Conservation (phyloP, 2,329 filamentous ascomycete species). For the Diplodia seriata region DNA sequence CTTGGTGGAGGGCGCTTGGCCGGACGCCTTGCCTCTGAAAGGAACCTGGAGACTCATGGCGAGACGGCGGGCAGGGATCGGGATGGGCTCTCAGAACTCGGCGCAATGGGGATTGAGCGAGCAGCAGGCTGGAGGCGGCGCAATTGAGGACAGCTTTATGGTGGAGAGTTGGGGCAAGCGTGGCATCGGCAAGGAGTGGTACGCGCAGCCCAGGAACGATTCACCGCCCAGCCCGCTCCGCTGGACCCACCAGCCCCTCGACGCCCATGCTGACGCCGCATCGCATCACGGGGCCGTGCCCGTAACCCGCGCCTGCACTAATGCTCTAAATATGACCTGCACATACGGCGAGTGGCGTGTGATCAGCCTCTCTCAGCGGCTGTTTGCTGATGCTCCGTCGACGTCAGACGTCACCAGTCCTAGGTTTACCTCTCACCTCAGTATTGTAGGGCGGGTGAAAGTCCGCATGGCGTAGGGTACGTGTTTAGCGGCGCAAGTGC, state of each 20-base stretch:
- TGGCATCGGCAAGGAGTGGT: constrained; percentile 33
- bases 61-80: neutral
- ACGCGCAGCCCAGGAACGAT: constrained; percentile 27
- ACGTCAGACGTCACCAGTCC: neutral
- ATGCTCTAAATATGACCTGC: neutral
- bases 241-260: constrained; percentile 4
- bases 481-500: neutral
- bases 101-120: neutral
- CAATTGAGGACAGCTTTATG: constrained; percentile 32
- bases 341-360: neutral
- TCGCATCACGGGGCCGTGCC: constrained; percentile 23
- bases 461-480: neutral
- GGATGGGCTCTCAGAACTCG: neutral
- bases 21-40: constrained; percentile 32
- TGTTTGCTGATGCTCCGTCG: neutral
- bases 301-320: neutral
- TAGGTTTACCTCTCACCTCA: too few relatives aligned
- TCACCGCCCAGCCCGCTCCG: constrained; percentile 17
- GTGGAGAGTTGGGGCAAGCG: constrained; percentile 29
- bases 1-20: constrained; percentile 70
- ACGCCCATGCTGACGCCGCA: constrained; percentile 5
- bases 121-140: neutral
- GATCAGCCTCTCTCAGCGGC: neutral
- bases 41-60: constrained; percentile 34
- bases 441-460: neutral